phyloP scores from a whole-genome alignment of 495 filamentous ascomycete species.

The Darksidea phi region DNA sequence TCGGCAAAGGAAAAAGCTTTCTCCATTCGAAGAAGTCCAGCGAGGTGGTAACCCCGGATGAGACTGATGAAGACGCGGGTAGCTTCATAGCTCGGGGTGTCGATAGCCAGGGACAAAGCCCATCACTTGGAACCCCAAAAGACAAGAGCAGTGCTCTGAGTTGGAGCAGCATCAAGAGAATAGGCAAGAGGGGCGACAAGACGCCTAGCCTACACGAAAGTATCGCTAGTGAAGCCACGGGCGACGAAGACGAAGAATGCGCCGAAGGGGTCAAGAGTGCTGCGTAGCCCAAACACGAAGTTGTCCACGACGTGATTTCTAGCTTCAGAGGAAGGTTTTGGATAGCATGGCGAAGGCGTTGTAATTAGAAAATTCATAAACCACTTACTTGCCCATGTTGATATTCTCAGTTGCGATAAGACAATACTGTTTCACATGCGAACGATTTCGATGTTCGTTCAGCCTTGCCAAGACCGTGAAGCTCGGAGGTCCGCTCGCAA shows the following conservation, averaged over 20 bases:
- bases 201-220: conserved; percentile 37
- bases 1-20: conserved; percentile 36
- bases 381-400: background rate
- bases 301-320: too few species aligned
- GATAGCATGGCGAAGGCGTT: conserved; percentile 10
- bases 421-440: too few species aligned
- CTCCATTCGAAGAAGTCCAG: conserved; percentile 33
- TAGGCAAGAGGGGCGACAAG: conserved; percentile 36
- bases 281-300: background rate
- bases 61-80: conserved; percentile 28
- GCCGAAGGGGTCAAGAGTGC: background rate
- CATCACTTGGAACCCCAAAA: conserved; percentile 30
- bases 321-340: too few species aligned
- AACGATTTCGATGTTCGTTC: background rate
- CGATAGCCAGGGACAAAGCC: conserved; percentile 23
- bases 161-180: conserved; percentile 36
- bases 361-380: background rate
- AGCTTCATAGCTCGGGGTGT: conserved; percentile 12
- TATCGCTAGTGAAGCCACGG: conserved; percentile 35
- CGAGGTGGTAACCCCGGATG: conserved; percentile 25
- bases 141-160: conserved; percentile 33
- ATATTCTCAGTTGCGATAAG: too few species aligned
- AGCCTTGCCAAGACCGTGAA: conserved; percentile 5
- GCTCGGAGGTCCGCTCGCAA: background rate
- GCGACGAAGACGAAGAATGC: conserved; percentile 30